These are phyloP conservation scores for Pseudonitzschia multiseries DNA, from an alignment of 108 stramenopile species.

Conservation along the genomic window DNA sequence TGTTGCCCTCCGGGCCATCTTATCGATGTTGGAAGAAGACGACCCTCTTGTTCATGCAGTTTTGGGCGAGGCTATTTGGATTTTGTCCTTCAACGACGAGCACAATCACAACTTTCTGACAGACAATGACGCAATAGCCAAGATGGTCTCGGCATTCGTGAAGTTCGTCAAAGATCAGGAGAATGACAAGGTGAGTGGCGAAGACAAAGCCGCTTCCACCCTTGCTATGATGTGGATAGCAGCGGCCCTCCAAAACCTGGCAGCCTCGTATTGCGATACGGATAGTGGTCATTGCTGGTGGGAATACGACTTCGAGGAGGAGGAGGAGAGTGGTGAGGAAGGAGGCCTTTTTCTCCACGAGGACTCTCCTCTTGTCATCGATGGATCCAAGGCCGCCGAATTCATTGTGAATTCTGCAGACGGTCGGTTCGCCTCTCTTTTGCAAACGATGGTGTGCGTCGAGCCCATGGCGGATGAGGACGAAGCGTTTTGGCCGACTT, in stretches of 20 bases:
- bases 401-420: not conserved
- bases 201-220: not conserved
- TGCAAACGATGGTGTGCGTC: not conserved
- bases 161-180: not conserved
- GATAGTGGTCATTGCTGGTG: slow-evolving; percentile 21
- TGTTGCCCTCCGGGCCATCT: not conserved
- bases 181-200: not conserved
- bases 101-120: slow-evolving; percentile 4
- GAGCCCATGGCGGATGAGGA: not conserved
- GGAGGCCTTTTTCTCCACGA: not conserved
- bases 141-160: not conserved
- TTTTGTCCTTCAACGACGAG: slow-evolving; percentile 12
- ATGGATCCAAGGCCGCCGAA: not conserved
- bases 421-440: not conserved
- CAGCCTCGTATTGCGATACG: slow-evolving; percentile 25
- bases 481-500: not conserved
- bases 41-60: not conserved
- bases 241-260: slow-evolving; percentile 27
- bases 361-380: not conserved
- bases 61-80: slow-evolving; percentile 14
- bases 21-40: not conserved
- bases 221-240: slow-evolving; percentile 20
- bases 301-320: not conserved
- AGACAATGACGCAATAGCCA: not conserved
- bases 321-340: not conserved